Evolutionary conservation across 495 filamentous ascomycete species (phyloP).

Genomic region (Xylaria cubensis): DNA sequence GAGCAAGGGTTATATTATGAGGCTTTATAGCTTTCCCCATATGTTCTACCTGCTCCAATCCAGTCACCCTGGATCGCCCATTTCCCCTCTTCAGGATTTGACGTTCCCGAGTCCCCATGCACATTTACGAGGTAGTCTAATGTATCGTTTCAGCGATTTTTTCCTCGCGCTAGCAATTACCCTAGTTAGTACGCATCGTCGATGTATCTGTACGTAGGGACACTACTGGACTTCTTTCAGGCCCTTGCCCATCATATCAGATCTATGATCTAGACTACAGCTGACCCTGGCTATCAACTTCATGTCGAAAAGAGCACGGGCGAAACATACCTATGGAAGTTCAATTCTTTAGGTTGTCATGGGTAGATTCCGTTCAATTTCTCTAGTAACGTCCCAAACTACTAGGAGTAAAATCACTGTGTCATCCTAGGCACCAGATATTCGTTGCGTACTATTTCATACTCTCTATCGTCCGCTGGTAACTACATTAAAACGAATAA

Average conservation of each 20-base stretch:
- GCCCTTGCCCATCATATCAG: constrained; percentile 19
- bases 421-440: not conserved
- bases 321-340: not conserved
- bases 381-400: not conserved
- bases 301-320: constrained; percentile 5
- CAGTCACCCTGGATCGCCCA: constrained; percentile 20
- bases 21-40: constrained; percentile 37
- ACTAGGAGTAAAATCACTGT: not conserved
- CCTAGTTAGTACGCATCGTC: constrained; percentile 9
- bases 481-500: not conserved
- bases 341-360: constrained; percentile 1
- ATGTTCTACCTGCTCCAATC: constrained; percentile 23
- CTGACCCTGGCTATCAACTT: not conserved
- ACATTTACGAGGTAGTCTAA: not conserved
- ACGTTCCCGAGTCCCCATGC: constrained; percentile 15
- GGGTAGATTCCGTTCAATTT: constrained; percentile 5
- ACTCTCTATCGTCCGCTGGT: not conserved
- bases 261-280: constrained; percentile 28
- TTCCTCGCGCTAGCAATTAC: not conserved
- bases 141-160: not conserved
- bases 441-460: not conserved
- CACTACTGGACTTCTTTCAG: constrained; percentile 9
- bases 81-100: constrained; percentile 29
- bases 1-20: constrained; percentile 42
- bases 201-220: constrained; percentile 15